A percentile compares a stretch with the other conserved stretches of the same genome.
Evolutionary conservation across 2,329 filamentous ascomycete species (phyloP).

Genomic region (Calonectria leucothoes): DNA sequence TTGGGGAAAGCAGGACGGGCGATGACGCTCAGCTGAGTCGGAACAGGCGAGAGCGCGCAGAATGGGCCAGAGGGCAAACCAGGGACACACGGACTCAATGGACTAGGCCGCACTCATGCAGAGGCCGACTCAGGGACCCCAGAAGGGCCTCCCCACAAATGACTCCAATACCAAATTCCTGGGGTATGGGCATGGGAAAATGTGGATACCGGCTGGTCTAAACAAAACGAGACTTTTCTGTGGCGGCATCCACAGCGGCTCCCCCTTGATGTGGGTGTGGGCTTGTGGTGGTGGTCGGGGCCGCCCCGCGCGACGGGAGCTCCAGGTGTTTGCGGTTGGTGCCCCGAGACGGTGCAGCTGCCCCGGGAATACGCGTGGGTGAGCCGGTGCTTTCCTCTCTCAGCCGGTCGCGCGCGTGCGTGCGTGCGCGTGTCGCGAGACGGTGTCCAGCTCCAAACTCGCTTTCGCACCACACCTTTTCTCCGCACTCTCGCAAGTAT

Average conservation of each 20-base stretch:
- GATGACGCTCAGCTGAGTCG: constrained; percentile 6
- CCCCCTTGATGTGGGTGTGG: not conserved
- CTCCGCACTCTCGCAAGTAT: not conserved
- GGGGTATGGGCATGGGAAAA: constrained; percentile 9
- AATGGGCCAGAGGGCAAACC: not conserved
- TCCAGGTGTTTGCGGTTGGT: not conserved
- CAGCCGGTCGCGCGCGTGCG: not conserved
- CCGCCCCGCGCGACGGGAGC: not conserved
- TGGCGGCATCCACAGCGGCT: not conserved
- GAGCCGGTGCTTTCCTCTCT: not conserved
- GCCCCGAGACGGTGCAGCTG: not conserved
- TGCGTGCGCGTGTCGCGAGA: not conserved
- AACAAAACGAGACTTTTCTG: not conserved
- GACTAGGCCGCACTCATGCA: constrained; percentile 1
- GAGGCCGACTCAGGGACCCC: constrained; percentile 7
- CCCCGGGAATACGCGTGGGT: not conserved
- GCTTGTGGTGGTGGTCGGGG: not conserved
- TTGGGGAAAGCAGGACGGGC: not conserved
- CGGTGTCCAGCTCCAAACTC: not conserved
- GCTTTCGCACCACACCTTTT: not conserved
- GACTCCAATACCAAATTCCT: constrained; percentile 13
- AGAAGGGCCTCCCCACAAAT: constrained; percentile 9
- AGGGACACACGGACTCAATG: not conserved
- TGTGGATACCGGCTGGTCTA: not conserved
- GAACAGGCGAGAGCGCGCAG: not conserved